Percentiles rank a stretch among this genome's conserved stretches.
Conservation (phyloP, 1,284 basidiomycete species). For the Phellinidium pouzarii region DNA sequence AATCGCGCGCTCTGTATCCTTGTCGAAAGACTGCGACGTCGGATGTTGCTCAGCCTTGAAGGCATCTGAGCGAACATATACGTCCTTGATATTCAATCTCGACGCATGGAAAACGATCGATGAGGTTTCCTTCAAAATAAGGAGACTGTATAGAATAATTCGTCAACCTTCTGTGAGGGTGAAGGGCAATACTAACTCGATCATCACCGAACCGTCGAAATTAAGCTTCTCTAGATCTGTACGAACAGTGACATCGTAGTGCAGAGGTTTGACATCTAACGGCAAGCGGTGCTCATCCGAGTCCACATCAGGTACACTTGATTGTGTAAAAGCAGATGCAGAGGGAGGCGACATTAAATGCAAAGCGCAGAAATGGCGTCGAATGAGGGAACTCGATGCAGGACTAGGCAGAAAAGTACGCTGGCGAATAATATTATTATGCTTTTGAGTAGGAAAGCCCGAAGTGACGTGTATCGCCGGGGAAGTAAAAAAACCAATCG, state of each 20-base stretch:
- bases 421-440: too few species aligned
- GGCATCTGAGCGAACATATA: constrained; percentile 56
- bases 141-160: constrained; percentile 44
- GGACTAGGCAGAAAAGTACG: too few species aligned
- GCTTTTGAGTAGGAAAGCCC: too few species aligned
- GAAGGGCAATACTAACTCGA: constrained; percentile 43
- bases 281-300: constrained; percentile 68
- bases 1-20: constrained; percentile 56
- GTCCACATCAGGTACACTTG: constrained; percentile 9
- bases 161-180: not conserved
- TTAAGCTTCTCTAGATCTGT: constrained; percentile 73
- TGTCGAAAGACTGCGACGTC: constrained; percentile 47
- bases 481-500: too few species aligned
- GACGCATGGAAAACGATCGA: constrained; percentile 69
- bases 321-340: constrained; percentile 3
- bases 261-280: constrained; percentile 63
- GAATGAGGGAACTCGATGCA: too few species aligned
- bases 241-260: constrained; percentile 81
- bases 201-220: constrained; percentile 76
- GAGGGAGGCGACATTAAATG: constrained; percentile 7
- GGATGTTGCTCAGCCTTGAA: constrained; percentile 48
- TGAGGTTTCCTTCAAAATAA: constrained; percentile 62
- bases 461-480: too few species aligned
- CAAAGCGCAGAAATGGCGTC: constrained; percentile 12
- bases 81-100: constrained; percentile 62